Conservation (phyloP, 78 protist genomes). For the Polysphondylium violaceum region DNA sequence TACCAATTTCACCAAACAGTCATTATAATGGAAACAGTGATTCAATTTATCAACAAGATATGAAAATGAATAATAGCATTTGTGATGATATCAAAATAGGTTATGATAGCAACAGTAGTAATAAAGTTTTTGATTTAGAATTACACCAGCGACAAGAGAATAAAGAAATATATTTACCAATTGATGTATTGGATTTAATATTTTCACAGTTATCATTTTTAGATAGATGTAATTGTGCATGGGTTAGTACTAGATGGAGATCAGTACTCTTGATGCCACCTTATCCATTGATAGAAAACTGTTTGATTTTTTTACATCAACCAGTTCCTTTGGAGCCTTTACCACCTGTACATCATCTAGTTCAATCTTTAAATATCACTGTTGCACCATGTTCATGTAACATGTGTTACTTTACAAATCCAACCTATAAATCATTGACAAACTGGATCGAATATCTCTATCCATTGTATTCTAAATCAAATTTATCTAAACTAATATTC, state of each 20-base stretch:
- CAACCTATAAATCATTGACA: constrained; percentile 20
- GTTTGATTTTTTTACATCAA: constrained; percentile 53
- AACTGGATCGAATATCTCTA: constrained; percentile 53
- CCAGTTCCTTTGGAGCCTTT: constrained; percentile 15
- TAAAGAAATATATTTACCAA: constrained; percentile 50
- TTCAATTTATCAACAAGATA: too few relatives aligned
- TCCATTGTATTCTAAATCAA: constrained; percentile 8
- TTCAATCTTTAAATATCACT: constrained; percentile 34
- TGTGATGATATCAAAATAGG: background rate
- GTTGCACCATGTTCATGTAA: constrained; percentile 70
- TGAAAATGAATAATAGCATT: background rate
- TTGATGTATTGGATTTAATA: constrained; percentile 71
- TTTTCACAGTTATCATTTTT: constrained; percentile 65
- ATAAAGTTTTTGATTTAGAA: background rate
- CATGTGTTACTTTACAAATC: constrained; percentile 30
- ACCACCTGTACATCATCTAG: constrained; percentile 20
- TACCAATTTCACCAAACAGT: constrained; percentile 62
- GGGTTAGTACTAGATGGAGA: constrained; percentile 62
- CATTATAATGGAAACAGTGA: background rate
- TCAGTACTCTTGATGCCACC: constrained; percentile 55
- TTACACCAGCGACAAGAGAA: background rate
- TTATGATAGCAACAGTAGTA: background rate
- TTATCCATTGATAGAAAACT: constrained; percentile 50
- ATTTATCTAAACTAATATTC: constrained; percentile 5
- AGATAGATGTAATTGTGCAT: constrained; percentile 69